Conservation (phyloP, 257 asterid species). For the Orobanche coerulescens region DNA sequence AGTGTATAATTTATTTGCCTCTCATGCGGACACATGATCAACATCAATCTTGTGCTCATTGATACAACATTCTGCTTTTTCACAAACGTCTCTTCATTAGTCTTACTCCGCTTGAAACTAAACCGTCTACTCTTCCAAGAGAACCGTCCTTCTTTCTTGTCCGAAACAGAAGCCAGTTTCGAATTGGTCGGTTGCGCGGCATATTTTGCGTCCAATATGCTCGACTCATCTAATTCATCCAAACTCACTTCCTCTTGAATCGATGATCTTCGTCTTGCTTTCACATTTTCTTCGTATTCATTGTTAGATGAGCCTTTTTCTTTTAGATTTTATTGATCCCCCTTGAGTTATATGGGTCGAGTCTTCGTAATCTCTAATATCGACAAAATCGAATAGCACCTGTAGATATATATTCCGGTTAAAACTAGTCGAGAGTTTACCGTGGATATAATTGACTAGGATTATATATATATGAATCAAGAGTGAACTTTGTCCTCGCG, state of each 20-base stretch:
- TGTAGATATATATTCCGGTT: conserved; percentile 9
- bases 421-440: too few relatives aligned
- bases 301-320: not conserved
- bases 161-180: conserved; percentile 5
- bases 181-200: conserved; percentile 9
- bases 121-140: conserved; percentile 50
- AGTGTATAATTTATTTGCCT: conserved; percentile 4
- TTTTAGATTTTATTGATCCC: not conserved
- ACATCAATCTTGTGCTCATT: conserved; percentile 12
- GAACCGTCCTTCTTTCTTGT: conserved; percentile 52
- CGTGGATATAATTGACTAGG: too few relatives aligned
- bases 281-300: conserved; percentile 2
- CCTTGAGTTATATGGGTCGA: not conserved
- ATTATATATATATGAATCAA: too few relatives aligned
- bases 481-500: too few relatives aligned
- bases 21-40: not conserved
- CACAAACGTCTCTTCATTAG: conserved; percentile 31
- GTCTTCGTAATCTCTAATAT: conserved; percentile 32
- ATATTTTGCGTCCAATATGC: conserved; percentile 1
- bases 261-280: conserved; percentile 30
- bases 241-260: conserved; percentile 28
- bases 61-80: conserved; percentile 13
- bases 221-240: conserved; percentile 26
- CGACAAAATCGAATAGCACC: conserved; percentile 45
- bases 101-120: conserved; percentile 38